Percentiles rank a stretch among this genome's conserved stretches.
Evolutionary conservation across 306 rosid genomes (phyloP).

Genomic region (Hippophae rhamnoides): DNA sequence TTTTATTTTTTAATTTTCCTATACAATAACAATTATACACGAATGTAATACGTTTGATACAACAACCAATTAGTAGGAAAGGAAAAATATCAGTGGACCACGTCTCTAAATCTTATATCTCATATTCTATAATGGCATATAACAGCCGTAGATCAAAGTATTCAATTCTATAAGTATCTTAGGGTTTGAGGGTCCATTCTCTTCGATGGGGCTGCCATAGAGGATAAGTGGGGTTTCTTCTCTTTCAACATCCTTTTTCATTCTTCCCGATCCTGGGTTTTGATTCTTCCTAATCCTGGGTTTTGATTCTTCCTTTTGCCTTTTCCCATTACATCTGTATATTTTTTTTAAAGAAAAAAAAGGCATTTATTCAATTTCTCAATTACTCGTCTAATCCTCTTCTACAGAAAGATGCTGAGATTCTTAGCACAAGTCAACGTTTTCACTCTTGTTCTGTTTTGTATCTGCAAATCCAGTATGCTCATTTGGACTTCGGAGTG

Average conservation of each 20-base stretch:
- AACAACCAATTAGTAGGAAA: too few species aligned
- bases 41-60: too few species aligned
- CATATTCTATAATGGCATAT: background rate
- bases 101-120: slow-evolving; percentile 22
- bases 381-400: slow-evolving; percentile 33
- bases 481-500: background rate
- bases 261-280: slow-evolving; percentile 36
- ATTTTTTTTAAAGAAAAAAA: background rate
- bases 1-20: too few species aligned
- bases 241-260: slow-evolving; percentile 6
- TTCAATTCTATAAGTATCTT: slow-evolving; percentile 12
- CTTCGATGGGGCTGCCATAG: slow-evolving; percentile 10
- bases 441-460: slow-evolving; percentile 15
- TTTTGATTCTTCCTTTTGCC: slow-evolving; percentile 8
- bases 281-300: slow-evolving; percentile 27
- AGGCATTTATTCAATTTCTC: slow-evolving; percentile 13
- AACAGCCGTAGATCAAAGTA: slow-evolving; percentile 25
- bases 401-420: slow-evolving; percentile 24
- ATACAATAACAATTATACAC: too few species aligned
- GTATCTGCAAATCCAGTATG: background rate
- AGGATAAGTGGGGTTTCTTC: slow-evolving; percentile 56
- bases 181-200: slow-evolving; percentile 42
- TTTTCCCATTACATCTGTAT: background rate
- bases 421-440: slow-evolving; percentile 29
- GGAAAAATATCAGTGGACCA: background rate